Base-by-base conservation (phyloP, 805 yeast species). In the Wickerhamiella hasegawae region DNA sequence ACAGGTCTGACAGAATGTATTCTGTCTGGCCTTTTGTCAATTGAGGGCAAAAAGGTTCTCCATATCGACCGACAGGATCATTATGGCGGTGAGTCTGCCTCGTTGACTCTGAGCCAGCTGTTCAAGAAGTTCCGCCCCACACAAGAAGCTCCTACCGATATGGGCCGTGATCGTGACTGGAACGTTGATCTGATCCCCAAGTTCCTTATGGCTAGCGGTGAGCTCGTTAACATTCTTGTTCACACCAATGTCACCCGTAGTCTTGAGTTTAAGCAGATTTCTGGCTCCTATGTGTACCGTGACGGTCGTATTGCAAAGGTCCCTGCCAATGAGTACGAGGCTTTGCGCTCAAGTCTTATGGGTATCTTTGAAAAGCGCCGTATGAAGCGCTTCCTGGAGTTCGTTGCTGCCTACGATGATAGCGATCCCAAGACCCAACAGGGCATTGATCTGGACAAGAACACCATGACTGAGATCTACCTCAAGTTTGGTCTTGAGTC, bases 201-300 rank as follows among this genome's bases (percentile, higher is more conserved):
- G 61, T 85, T 90, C 48, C 65, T 90, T 47, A 90, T 90, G 98
- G 85, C 96, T 37, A 82, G 84, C 53, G 98, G 98, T 28, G 98
- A 87, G 55, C 71, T 90, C 57, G 90, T 96, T 44, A 87, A 87
- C 56, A 90, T 90, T 47, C 69, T 90, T 46, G 84, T 82, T 24
- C 95, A 87, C 57, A 90, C 98, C 18, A 87, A 87, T 49, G 98
- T 90, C 38, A 87, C 97, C 19, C 68, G 94, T 45, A 87, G 87
- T 58, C 76, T 90, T 51, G 97, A 90, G 55, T 90, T 90, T 64
- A 87, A 87, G 60, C 96, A 84, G 61, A 80, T 90, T 40, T 73
- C 84, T n/a, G 97, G 97, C 5, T 79, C 94, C 18, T 90, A 78
- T 55, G 98, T 90, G 27, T 85, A 81, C 62, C 72, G 92, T 39